phyloP scores from a whole-genome alignment of 1,284 basidiomycete species.

The Ustilago shanxiensis region DNA sequence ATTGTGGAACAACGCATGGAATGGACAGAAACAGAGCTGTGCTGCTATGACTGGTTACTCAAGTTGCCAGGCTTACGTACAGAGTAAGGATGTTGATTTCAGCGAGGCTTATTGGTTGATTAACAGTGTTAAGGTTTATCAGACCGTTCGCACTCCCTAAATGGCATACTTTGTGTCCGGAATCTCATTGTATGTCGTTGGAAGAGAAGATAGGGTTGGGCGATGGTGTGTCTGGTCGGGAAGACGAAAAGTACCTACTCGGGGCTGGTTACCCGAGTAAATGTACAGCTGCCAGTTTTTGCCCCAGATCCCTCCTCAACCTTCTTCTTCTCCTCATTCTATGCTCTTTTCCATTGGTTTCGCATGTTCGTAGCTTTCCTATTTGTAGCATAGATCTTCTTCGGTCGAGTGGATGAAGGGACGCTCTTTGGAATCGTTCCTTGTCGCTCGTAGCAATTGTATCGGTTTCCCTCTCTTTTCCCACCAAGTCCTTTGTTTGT shows the following conservation, averaged over 20 bases:
- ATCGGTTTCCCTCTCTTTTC: not conserved
- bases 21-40: slow-evolving; percentile 48
- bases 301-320: slow-evolving; percentile 21
- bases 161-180: not conserved
- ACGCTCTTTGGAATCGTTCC: not conserved
- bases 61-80: slow-evolving; percentile 45
- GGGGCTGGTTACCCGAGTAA: too few species aligned
- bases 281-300: slow-evolving; percentile 9
- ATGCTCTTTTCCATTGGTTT: not conserved
- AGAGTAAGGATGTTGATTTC: slow-evolving; percentile 40
- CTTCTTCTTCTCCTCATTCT: not conserved
- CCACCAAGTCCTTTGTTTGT: too few species aligned
- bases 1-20: slow-evolving; percentile 43
- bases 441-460: not conserved
- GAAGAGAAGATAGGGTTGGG: not conserved
- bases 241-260: not conserved
- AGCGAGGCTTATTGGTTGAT: slow-evolving; percentile 56
- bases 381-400: slow-evolving; percentile 16
- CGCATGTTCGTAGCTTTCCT: not conserved
- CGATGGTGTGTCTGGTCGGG: slow-evolving; percentile 20
- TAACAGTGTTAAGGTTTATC: slow-evolving; percentile 57
- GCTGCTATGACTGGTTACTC: slow-evolving; percentile 43
- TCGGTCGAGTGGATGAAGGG: not conserved
- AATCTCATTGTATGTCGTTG: too few species aligned
- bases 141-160: slow-evolving; percentile 36